These are phyloP conservation scores for Basidiobolus meristosporus DNA, from an alignment of 371 early-diverging fungal genomes.

Conservation along the genomic window DNA sequence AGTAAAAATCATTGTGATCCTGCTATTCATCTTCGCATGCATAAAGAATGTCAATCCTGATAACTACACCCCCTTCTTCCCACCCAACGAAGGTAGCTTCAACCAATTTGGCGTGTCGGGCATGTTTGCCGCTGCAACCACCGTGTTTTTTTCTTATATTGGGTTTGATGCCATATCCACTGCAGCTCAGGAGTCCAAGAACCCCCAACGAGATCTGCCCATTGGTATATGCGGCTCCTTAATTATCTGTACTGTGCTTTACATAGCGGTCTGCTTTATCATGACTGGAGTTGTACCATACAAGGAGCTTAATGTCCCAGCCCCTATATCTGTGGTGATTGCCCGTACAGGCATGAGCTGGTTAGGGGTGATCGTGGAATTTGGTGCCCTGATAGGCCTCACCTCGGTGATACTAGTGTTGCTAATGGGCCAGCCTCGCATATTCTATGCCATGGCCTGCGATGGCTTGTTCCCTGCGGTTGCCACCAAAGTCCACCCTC, in stretches of 20 bases:
- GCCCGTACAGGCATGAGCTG: conserved; percentile 26
- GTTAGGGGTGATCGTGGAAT: conserved; percentile 45
- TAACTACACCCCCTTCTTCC: no score
- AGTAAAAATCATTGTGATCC: conserved; percentile 52
- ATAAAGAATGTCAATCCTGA: conserved; percentile 32
- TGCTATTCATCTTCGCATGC: conserved; percentile 60
- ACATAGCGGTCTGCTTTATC: conserved; percentile 44
- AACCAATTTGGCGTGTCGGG: conserved; percentile 53
- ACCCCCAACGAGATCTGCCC: no score
- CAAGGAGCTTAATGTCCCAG: conserved; percentile 15
- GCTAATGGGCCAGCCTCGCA: no score
- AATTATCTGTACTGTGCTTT: conserved; percentile 51
- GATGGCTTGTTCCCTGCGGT: conserved; percentile 10
- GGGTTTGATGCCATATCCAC: no score
- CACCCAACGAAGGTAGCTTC: no score
- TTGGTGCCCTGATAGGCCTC: conserved; percentile 64
- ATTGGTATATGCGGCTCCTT: conserved; percentile 88
- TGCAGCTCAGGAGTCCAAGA: no score
- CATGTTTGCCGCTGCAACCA: conserved; percentile 51
- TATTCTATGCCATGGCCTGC: conserved; percentile 68
- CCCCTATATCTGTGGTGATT: conserved; percentile 51
- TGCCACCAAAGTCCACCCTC: conserved; percentile 16
- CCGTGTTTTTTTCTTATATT: conserved; percentile 76
- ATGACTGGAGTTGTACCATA: conserved; percentile 59
- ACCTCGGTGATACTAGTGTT: conserved; percentile 60